Evolutionary conservation across 179 eudicot genomes (phyloP).

Genomic region (Spergularia azorica): DNA sequence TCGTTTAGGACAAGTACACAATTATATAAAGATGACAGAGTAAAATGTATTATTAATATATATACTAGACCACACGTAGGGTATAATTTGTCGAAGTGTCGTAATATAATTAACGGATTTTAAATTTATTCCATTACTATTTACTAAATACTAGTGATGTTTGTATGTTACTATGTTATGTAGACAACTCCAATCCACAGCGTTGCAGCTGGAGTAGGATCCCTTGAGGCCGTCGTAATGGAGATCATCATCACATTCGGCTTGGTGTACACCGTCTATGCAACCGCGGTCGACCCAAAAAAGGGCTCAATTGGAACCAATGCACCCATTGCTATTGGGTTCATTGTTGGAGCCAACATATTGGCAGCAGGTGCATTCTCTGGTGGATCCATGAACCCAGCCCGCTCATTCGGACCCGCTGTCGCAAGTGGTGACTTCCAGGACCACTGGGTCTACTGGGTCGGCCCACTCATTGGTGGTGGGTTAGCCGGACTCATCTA

Average conservation of each 20-base stretch:
- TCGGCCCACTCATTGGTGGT: conserved; percentile 13
- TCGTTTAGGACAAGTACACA: too few species aligned
- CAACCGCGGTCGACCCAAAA: neutral
- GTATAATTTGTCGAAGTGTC: too few species aligned
- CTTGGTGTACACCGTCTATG: neutral
- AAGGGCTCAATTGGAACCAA: neutral
- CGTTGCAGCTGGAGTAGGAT: conserved; percentile 52
- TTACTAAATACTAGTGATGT: too few species aligned
- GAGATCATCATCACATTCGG: neutral
- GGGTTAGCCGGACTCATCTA: neutral
- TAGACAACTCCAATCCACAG: conserved; percentile 64
- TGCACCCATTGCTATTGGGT: conserved; percentile 27
- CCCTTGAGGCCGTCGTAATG: conserved; percentile 38
- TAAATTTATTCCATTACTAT: too few species aligned
- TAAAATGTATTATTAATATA: too few species aligned
- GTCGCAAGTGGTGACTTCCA: neutral
- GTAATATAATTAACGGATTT: too few species aligned
- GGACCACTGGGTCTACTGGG: conserved; percentile 12
- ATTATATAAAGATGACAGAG: too few species aligned
- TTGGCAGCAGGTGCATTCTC: neutral
- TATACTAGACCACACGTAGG: too few species aligned
- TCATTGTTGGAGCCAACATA: conserved; percentile 7
- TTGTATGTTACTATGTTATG: neutral
- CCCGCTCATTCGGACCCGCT: neutral
- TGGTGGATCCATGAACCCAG: neutral